phyloP scores from a whole-genome alignment of 1,139 yeast genomes.

The Diutina rugosa region DNA sequence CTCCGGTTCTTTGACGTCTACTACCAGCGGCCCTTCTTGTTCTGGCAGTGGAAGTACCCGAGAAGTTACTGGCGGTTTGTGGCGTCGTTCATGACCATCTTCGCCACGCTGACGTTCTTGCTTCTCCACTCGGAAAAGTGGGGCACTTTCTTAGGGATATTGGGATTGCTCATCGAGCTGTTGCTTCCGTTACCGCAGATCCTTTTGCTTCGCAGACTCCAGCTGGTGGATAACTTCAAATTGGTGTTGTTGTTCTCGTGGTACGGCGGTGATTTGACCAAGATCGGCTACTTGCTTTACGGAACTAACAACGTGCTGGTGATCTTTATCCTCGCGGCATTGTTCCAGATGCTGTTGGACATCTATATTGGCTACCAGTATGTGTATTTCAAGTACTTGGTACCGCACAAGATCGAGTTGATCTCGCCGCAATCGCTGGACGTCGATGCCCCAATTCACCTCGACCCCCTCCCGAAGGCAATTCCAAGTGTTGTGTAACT shows the following conservation, averaged over 20 bases:
- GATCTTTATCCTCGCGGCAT: slow-evolving; percentile 64
- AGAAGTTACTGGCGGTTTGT: slow-evolving; percentile 56
- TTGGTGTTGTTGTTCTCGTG: slow-evolving; percentile 64
- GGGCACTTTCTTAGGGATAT: slow-evolving; percentile 52
- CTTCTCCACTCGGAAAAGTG: slow-evolving; percentile 27
- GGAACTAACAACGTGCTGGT: slow-evolving; percentile 61
- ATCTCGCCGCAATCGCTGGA: not conserved
- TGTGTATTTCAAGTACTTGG: slow-evolving; percentile 28
- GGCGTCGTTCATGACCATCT: slow-evolving; percentile 25
- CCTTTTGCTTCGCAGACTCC: slow-evolving; percentile 51
- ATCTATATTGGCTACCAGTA: slow-evolving; percentile 66
- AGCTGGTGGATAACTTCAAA: slow-evolving; percentile 69
- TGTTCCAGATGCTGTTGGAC: slow-evolving; percentile 72
- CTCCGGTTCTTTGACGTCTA: slow-evolving; percentile 57
- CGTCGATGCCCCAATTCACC: not conserved
- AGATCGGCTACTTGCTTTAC: slow-evolving; percentile 55
- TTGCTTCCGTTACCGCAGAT: slow-evolving; percentile 82
- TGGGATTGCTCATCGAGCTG: slow-evolving; percentile 72
- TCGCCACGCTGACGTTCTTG: slow-evolving; percentile 31
- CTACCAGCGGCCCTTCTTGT: slow-evolving; percentile 48
- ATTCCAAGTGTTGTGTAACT: not conserved
- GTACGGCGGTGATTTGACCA: slow-evolving; percentile 80
- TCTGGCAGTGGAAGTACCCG: slow-evolving; percentile 81
- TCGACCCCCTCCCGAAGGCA: not conserved
- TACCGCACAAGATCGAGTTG: slow-evolving; percentile 4